A percentile compares a stretch with the other conserved stretches of the same genome.
Conservation (phyloP, 192 early-diverging fungal genomes). For the Backusella tarrabulga region DNA sequence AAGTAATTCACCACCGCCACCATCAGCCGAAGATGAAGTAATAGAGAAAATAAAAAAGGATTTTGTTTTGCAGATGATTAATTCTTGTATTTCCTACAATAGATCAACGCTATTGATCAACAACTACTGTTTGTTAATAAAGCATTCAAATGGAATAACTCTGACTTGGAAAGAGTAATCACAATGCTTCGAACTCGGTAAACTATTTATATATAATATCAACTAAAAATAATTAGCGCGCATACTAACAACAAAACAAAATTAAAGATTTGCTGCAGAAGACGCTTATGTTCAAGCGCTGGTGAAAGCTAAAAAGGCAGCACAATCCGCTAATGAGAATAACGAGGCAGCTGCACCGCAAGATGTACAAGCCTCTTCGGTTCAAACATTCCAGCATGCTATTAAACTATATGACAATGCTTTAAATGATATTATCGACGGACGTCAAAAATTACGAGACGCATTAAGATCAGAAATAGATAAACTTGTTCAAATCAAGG, state of each 20-base stretch:
- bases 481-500: slow-evolving; percentile 13
- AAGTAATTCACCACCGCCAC: neutral
- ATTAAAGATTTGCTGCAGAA: slow-evolving; percentile 21
- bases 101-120: slow-evolving; percentile 24
- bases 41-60: neutral
- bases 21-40: neutral
- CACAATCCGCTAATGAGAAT: neutral
- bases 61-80: neutral
- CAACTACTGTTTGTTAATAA: slow-evolving; percentile 31
- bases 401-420: slow-evolving; percentile 1
- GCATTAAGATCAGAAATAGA: slow-evolving; percentile 21
- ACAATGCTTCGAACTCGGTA: slow-evolving; percentile 26
- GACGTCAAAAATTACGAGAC: slow-evolving; percentile 21
- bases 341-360: neutral
- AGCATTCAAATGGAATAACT: slow-evolving; percentile 22
- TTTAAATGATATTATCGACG: slow-evolving; percentile 13
- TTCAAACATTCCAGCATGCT: slow-evolving; percentile 11
- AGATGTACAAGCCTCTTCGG: neutral
- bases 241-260: neutral
- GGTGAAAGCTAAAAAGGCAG: slow-evolving; percentile 9
- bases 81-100: neutral
- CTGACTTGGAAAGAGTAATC: slow-evolving; percentile 26
- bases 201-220: neutral
- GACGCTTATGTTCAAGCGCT: slow-evolving; percentile 18
- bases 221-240: neutral